Percentiles rank a stretch among this genome's conserved stretches.
phyloP scores from a whole-genome alignment of 2,329 filamentous ascomycete genomes.

The Leptographium galeiforme region DNA sequence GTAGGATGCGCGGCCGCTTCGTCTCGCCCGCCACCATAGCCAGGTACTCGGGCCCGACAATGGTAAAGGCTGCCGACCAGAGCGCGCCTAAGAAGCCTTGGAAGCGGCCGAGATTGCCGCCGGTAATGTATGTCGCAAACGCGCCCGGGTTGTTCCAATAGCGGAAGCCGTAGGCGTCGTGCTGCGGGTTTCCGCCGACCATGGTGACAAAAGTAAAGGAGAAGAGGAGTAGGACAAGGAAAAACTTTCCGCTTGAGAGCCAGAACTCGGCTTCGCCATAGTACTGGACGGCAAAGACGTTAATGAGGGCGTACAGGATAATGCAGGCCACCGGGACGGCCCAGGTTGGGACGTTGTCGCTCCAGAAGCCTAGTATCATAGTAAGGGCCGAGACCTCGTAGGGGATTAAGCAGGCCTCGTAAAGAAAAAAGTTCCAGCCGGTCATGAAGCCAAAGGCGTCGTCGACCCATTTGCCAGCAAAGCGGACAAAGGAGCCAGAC shows the following conservation, averaged over 20 bases:
- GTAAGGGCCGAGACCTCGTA: slow-evolving; percentile 27
- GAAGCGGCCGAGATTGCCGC: slow-evolving; percentile 23
- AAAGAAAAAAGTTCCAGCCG: slow-evolving; percentile 29
- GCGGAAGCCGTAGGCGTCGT: slow-evolving; percentile 27
- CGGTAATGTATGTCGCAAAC: slow-evolving; percentile 20
- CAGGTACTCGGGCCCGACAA: slow-evolving; percentile 43
- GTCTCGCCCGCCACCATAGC: slow-evolving; percentile 57
- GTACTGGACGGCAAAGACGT: slow-evolving; percentile 20
- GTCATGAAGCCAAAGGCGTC: slow-evolving; percentile 48
- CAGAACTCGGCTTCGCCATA: slow-evolving; percentile 28
- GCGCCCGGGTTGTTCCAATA: slow-evolving; percentile 30
- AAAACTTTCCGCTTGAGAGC: slow-evolving; percentile 28
- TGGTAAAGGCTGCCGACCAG: slow-evolving; percentile 24
- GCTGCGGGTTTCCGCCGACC: slow-evolving; percentile 38
- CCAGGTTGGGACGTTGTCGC: slow-evolving; percentile 26
- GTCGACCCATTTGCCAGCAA: slow-evolving; percentile 52
- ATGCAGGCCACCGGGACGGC: slow-evolving; percentile 42
- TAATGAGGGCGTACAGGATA: slow-evolving; percentile 4
- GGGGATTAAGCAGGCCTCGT: slow-evolving; percentile 26
- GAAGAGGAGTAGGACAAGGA: slow-evolving; percentile 41
- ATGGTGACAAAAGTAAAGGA: slow-evolving; percentile 41
- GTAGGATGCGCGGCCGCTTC: slow-evolving; percentile 50
- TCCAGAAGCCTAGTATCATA: slow-evolving; percentile 32
- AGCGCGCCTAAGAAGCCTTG: slow-evolving; percentile 13
- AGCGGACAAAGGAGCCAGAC: slow-evolving; percentile 48